Percentiles rank a stretch among this genome's conserved stretches.
phyloP scores from a whole-genome alignment of 176 grass and related monocot species.

The Poa pratensis region DNA sequence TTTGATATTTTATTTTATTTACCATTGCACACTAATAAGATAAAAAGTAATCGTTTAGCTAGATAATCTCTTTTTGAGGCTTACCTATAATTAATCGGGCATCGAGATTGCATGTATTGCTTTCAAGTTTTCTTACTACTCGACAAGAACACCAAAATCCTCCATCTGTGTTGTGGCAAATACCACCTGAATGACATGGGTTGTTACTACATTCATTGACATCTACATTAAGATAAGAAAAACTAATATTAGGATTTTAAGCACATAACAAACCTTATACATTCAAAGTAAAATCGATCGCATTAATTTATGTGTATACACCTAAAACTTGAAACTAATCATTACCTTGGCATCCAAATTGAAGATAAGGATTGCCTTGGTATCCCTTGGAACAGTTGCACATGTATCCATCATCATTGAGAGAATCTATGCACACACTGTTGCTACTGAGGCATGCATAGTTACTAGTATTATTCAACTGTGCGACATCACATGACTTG shows the following conservation, averaged over 20 bases:
- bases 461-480: background rate
- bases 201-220: slow-evolving; percentile 2
- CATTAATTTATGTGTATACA: background rate
- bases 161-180: slow-evolving; percentile 3
- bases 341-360: slow-evolving; percentile 20
- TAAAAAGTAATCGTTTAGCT: background rate
- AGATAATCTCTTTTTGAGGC: background rate
- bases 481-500: background rate
- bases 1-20: background rate
- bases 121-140: background rate
- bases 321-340: background rate
- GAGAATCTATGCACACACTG: background rate
- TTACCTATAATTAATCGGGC: slow-evolving; percentile 22
- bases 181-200: slow-evolving; percentile 5
- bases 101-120: background rate
- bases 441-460: slow-evolving; percentile 20
- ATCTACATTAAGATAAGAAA: background rate
- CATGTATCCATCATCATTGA: background rate
- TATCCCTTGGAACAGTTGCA: slow-evolving; percentile 26
- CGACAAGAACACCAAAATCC: slow-evolving; percentile 12
- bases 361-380: slow-evolving; percentile 30
- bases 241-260: background rate
- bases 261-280: background rate
- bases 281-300: background rate
- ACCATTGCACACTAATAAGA: background rate